Conservation (phyloP, 306 rosid species). For the Vicia faba region DNA sequence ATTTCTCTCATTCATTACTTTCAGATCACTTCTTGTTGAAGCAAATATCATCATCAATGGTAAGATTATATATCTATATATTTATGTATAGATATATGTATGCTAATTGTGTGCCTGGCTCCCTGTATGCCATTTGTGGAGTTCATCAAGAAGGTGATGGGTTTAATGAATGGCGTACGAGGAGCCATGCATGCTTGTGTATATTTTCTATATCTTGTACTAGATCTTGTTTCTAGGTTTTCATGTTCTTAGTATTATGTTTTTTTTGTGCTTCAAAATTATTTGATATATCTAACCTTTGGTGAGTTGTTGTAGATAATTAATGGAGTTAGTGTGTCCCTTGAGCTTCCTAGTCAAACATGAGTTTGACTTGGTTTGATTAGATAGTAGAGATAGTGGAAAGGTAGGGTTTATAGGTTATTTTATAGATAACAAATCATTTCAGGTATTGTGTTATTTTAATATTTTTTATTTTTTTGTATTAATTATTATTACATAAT, state of each 20-base stretch:
- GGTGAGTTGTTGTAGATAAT: background rate
- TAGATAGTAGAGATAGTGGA: background rate
- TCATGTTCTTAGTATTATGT: background rate
- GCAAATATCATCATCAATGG: slow-evolving; percentile 4
- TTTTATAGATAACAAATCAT: background rate
- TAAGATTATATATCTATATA: background rate
- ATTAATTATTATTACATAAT: background rate
- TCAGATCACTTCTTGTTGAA: slow-evolving; percentile 31
- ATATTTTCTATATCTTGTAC: background rate
- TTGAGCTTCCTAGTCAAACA: slow-evolving; percentile 14
- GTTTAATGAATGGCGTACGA: slow-evolving; percentile 46
- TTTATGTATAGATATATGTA: background rate
- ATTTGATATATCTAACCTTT: background rate
- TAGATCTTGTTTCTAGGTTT: background rate
- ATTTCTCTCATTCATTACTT: slow-evolving; percentile 3
- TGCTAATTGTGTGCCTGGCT: slow-evolving; percentile 46
- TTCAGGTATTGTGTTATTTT: background rate
- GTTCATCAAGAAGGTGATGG: slow-evolving; percentile 19
- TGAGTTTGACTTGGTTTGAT: slow-evolving; percentile 39
- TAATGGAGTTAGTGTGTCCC: slow-evolving; percentile 19
- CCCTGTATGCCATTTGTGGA: slow-evolving; percentile 54
- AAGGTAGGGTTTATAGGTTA: slow-evolving; percentile 33
- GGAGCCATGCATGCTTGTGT: slow-evolving; percentile 49
- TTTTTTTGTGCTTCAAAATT: background rate
- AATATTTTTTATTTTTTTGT: background rate